Conservation (phyloP, 2,329 filamentous ascomycete genomes). For the Neocucurbitaria cava region DNA sequence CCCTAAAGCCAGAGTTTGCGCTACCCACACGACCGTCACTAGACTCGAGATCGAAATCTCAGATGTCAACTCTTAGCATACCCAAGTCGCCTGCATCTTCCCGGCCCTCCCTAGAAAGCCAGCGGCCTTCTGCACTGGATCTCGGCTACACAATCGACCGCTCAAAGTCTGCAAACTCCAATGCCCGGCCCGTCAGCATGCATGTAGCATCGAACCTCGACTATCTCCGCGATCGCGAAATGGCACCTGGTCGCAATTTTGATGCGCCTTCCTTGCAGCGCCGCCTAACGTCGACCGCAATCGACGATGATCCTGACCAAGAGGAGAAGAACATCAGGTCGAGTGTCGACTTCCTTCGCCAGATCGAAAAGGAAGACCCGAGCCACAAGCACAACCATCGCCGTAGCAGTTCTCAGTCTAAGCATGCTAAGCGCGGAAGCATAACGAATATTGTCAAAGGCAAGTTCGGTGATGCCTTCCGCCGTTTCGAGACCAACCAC, state of each 20-base stretch:
- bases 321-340: conserved; percentile 75
- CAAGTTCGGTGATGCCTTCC: conserved; percentile 92
- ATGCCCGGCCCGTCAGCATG: conserved; percentile 79
- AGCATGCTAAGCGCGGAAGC: conserved; percentile 75
- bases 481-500: conserved; percentile 76
- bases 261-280: conserved; percentile 39
- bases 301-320: conserved; percentile 51
- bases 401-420: conserved; percentile 62
- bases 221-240: conserved; percentile 79
- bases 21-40: conserved; percentile 51
- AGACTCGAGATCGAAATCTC: conserved; percentile 60
- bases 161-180: conserved; percentile 69
- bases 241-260: conserved; percentile 51
- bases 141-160: conserved; percentile 63
- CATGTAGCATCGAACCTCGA: conserved; percentile 85
- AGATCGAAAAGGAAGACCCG: conserved; percentile 69
- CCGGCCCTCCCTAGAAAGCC: conserved; percentile 74
- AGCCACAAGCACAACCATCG: conserved; percentile 62
- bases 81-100: conserved; percentile 64
- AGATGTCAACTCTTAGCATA: conserved; percentile 56
- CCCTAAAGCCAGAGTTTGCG: conserved; percentile 47
- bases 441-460: conserved; percentile 78
- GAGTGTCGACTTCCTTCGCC: conserved; percentile 82
- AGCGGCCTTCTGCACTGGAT: conserved; percentile 70
- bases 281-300: conserved; percentile 36